Evolutionary conservation across 768 basidiomycete species (phyloP).

Genomic region (Sporobolomyces roseus): DNA sequence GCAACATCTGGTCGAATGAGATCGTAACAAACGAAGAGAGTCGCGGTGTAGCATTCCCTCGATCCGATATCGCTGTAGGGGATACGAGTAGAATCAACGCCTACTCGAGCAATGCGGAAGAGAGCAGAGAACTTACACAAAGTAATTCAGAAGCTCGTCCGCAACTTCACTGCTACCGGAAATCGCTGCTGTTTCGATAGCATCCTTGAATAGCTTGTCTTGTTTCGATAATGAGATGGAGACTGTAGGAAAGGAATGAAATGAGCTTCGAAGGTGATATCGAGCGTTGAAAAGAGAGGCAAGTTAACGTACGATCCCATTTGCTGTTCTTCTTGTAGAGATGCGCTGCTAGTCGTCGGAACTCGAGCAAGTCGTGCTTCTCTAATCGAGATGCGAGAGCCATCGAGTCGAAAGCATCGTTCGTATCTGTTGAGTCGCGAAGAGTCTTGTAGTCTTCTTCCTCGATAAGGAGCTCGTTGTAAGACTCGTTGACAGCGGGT

Average conservation of each 20-base stretch:
- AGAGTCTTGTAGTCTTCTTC: conserved; percentile 98
- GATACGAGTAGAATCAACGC: neutral
- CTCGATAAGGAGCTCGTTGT: conserved; percentile 96
- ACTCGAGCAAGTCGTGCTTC: conserved; percentile 86
- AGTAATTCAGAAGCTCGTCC: conserved; percentile 91
- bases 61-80: conserved; percentile 72
- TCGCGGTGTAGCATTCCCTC: conserved; percentile 88
- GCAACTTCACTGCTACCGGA: conserved; percentile 82
- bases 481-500: conserved; percentile 95
- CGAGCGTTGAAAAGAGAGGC: neutral
- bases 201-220: conserved; percentile 95
- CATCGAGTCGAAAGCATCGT: conserved; percentile 95
- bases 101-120: neutral
- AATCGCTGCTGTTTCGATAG: conserved; percentile 84
- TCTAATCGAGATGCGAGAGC: conserved; percentile 78
- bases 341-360: conserved; percentile 87
- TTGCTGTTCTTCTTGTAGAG: conserved; percentile 96
- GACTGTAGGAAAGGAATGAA: conserved; percentile 51
- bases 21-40: conserved; percentile 90
- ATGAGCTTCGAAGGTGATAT: neutral
- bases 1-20: conserved; percentile 87
- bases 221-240: conserved; percentile 91
- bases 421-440: conserved; percentile 94
- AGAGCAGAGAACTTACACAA: conserved; percentile 54
- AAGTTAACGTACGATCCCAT: conserved; percentile 61